Conservation (phyloP, 441 rosid genomes). For the Metrosideros polymorpha region DNA sequence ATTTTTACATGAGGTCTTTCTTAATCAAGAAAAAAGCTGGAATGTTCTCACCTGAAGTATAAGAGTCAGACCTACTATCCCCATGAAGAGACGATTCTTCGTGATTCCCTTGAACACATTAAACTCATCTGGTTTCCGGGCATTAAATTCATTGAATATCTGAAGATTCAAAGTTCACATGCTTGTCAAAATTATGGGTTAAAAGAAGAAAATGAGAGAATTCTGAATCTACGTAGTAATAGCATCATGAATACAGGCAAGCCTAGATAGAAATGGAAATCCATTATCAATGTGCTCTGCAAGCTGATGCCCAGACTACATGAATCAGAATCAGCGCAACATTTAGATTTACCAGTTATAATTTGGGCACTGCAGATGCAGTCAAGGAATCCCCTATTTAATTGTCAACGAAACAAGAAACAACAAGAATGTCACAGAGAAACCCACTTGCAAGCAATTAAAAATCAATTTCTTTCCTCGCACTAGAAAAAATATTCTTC, state of each 20-base stretch:
- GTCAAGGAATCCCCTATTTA: neutral
- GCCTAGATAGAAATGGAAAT: neutral
- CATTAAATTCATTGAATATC: slow-evolving; percentile 94
- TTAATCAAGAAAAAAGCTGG: neutral
- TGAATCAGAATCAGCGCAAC: neutral
- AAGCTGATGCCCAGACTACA: neutral
- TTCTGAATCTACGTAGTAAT: neutral
- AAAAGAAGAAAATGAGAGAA: neutral
- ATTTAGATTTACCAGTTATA: neutral
- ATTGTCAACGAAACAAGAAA: neutral
- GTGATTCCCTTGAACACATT: slow-evolving; percentile 65
- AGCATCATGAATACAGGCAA: neutral
- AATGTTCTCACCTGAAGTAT: slow-evolving; percentile 61
- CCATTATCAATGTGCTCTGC: neutral
- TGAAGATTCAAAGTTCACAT: slow-evolving; percentile 17
- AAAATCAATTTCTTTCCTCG: neutral
- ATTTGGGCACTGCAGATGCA: neutral
- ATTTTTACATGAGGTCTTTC: neutral
- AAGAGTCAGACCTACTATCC: slow-evolving; percentile 52
- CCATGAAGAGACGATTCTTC: slow-evolving; percentile 68
- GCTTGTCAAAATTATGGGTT: neutral
- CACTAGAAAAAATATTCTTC: neutral
- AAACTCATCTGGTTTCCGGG: slow-evolving; percentile 83
- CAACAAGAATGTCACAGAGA: neutral
- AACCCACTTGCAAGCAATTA: neutral